Evolutionary conservation across 805 yeast genomes (phyloP), one percentile per base, ranked within the genome.

Genomic region (Diddensiella santjacobensis): DNA sequence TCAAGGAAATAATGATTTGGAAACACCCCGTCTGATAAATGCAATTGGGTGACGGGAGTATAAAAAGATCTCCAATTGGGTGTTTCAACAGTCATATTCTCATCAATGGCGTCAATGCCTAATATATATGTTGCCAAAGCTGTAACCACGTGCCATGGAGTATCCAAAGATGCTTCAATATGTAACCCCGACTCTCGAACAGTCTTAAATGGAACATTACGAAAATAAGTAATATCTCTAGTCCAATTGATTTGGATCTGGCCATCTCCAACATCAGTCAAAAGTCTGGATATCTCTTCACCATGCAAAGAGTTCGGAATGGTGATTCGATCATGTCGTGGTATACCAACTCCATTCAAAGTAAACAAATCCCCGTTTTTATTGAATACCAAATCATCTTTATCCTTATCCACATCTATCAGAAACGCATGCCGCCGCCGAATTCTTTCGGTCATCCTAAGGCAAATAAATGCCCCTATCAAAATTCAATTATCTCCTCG

Each of bases 101-200:
- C 36, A 15, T 36, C 26, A 23, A 17, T 8, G n/a, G 10, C 8
- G 18, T 11, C 38, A 35, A 35, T 35, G n/a, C 38, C 38, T 8
- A 8, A 8, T 6, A 35, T 35, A 6, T 35, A 6, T 6, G 15
- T 35, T 15, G 17, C 8, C 19, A 38, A 23, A 6, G 10, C 24
- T 18, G 24, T 6, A 15, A 48, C 20, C 20, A 42, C 51, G 2
- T 19, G 4, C 53, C 49, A 44, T 5, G 56, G 53, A 2, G 52
- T 49, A 24, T 63, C 67, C 24, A 60, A 53, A 24, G 54, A 55
- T 31, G 63, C 53, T 51, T 63, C 62, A 37, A 61, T 45, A 35
- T 58, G 60, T 23, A 57, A 38, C 3, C 64, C 62, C 17, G 49
- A 44, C 45, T 67, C 65, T 11, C 45, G 38, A 1, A 56, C 56